These are phyloP conservation scores for Ilex asprella DNA, from an alignment of 257 asterid species.

Conservation along the genomic window DNA sequence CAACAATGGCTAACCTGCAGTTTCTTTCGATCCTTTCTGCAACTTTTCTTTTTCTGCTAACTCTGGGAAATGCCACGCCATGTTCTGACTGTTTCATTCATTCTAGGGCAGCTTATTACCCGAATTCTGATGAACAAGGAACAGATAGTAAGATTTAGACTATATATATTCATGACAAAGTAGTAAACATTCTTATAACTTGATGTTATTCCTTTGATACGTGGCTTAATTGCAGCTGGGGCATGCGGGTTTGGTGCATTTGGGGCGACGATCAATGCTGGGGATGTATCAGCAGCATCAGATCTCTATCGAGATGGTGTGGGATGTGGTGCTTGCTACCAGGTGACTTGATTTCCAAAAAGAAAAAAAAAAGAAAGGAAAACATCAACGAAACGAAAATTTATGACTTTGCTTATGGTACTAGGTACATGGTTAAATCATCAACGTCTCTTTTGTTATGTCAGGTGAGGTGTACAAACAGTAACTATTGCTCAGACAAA, in stretches of 20 bases:
- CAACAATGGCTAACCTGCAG: not conserved
- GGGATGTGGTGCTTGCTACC: conserved; percentile 84
- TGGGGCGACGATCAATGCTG: conserved; percentile 70
- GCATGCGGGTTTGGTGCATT: conserved; percentile 63
- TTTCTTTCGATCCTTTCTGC: not conserved
- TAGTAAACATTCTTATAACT: too few relatives aligned
- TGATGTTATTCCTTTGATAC: too few relatives aligned
- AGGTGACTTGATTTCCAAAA: conserved; percentile 28
- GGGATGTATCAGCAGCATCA: conserved; percentile 77
- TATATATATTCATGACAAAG: too few relatives aligned
- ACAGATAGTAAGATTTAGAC: not conserved
- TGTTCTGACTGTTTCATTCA: not conserved
- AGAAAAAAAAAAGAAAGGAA: too few relatives aligned
- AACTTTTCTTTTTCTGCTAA: not conserved
- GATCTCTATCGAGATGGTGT: conserved; percentile 60
- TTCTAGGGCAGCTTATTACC: not conserved
- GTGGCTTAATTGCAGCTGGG: conserved; percentile 49
- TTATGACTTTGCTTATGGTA: not conserved
- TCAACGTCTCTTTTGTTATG: conserved; percentile 1
- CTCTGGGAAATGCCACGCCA: not conserved
- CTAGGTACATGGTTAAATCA: not conserved
- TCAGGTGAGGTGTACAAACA: conserved; percentile 69
- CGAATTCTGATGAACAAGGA: not conserved
- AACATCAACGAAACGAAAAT: too few relatives aligned
- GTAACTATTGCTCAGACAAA: conserved; percentile 52